Base-by-base conservation (phyloP, 495 filamentous ascomycete genomes). In the Cudoniella acicularis region DNA sequence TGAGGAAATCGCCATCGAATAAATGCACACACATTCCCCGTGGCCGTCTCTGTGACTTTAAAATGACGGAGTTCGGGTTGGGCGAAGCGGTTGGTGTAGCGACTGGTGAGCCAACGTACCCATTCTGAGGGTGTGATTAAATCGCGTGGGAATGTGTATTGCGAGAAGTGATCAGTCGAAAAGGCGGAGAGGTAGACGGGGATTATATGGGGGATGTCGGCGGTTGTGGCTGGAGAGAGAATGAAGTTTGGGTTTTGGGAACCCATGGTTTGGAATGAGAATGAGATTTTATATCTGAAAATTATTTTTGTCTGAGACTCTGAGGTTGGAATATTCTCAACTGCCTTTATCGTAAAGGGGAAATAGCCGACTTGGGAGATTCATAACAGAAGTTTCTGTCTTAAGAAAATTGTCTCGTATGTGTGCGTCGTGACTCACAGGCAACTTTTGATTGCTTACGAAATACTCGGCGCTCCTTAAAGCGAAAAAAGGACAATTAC, bases 141-240 rank as follows among this genome's bases (percentile, higher is more conserved):
- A 9, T 11, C 21, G 2, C 24, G 18, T 27, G 52, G 45, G 49
- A 65, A 56, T 17, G 43, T 47, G 45, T 41, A 24, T 4, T 23
- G 20, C 11, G n/a, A n/a, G 51, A 65, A 36, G 18, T 48, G 54
- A 43, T 67, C 60, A 49, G 53, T 30, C 47, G 49, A 23, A 54
- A 68, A 68, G 48, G 66, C 63, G 20, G 27, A 16, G 18, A 56
- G 16, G 52, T 65, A 55, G 53, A 62, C 46, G 17, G 25, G 10
- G 1, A 56, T 51, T 57, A 68, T 63, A 24, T n/a, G 42, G 8
- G 45, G 25, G 52, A 68, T 30, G 25, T 65, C 63, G 49, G 13
- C 36, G 18, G 36, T 52, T 0, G 59, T 59, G 60, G 60, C 63
- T 10, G 27, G 22, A 10, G 52, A 41, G 52, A 65, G 59, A 18